phyloP scores from a whole-genome alignment of 148 eudicot genomes.

The Gaultheria prostrata region DNA sequence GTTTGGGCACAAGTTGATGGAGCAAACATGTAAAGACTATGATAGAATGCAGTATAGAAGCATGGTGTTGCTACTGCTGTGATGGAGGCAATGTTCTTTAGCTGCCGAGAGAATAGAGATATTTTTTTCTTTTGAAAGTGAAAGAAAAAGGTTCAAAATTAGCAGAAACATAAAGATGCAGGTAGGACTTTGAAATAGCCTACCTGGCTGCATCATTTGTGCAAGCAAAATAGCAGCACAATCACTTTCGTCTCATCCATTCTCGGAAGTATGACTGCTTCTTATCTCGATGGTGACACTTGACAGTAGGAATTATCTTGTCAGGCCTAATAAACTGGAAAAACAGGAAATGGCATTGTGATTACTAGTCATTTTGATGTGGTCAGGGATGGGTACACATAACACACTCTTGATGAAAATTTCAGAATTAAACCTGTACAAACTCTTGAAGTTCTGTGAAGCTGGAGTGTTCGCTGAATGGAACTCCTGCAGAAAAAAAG shows the following conservation, averaged over 20 bases:
- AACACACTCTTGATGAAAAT: background rate
- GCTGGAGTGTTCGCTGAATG: slow-evolving; percentile 74
- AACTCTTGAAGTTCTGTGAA: slow-evolving; percentile 62
- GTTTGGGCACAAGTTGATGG: background rate
- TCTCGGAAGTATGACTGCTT: slow-evolving; percentile 53
- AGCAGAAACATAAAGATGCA: background rate
- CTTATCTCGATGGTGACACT: slow-evolving; percentile 67
- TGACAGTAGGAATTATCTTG: slow-evolving; percentile 70
- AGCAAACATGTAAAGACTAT: background rate
- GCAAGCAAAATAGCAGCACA: background rate
- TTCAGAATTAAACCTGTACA: slow-evolving; percentile 43
- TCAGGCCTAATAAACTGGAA: slow-evolving; percentile 58
- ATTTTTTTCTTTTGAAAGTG: no score
- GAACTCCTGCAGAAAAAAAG: slow-evolving; percentile 48
- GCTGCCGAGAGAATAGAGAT: background rate
- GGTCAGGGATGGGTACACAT: background rate
- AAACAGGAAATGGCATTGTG: slow-evolving; percentile 5
- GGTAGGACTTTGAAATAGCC: background rate
- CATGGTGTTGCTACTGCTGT: background rate
- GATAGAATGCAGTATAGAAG: background rate
- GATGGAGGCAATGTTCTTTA: background rate
- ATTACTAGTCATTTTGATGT: background rate
- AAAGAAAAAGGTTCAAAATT: no score
- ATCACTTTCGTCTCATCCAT: slow-evolving; percentile 33
- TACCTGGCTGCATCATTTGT: background rate